A percentile compares a stretch with the other conserved stretches of the same genome.
Conservation (phyloP, 2,329 filamentous ascomycete species). For the Aspergillus sp. region DNA sequence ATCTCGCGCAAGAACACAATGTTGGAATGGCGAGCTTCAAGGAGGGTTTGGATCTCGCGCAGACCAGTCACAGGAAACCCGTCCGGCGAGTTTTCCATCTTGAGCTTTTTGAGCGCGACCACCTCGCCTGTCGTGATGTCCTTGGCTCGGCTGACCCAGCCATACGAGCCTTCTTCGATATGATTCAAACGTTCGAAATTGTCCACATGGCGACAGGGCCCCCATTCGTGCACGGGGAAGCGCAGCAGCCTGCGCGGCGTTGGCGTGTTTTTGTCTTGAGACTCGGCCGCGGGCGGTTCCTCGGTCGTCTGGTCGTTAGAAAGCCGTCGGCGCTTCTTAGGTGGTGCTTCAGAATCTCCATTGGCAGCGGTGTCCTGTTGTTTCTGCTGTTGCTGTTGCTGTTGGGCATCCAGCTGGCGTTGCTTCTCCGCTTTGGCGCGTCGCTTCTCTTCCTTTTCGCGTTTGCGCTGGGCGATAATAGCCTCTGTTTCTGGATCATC, state of each 20-base stretch:
- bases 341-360: slow-evolving; percentile 38
- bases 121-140: slow-evolving; percentile 72
- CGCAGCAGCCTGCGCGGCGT: slow-evolving; percentile 58
- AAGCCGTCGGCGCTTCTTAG: slow-evolving; percentile 62
- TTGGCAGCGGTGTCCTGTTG: slow-evolving; percentile 25
- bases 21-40: slow-evolving; percentile 76
- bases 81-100: slow-evolving; percentile 76
- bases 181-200: slow-evolving; percentile 92
- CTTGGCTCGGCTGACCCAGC: slow-evolving; percentile 83
- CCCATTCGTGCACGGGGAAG: slow-evolving; percentile 69
- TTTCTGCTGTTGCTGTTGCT: slow-evolving; percentile 31
- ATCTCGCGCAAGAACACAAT: slow-evolving; percentile 81
- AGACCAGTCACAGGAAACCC: slow-evolving; percentile 90
- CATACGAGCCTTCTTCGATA: slow-evolving; percentile 97
- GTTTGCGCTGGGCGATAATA: slow-evolving; percentile 66
- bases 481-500: slow-evolving; percentile 76
- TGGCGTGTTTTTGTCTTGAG: slow-evolving; percentile 35
- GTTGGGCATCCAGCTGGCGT: slow-evolving; percentile 58
- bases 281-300: slow-evolving; percentile 17
- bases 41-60: slow-evolving; percentile 88
- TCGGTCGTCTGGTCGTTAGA: slow-evolving; percentile 45
- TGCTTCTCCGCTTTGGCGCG: slow-evolving; percentile 80
- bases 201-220: slow-evolving; percentile 72
- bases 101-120: slow-evolving; percentile 90
- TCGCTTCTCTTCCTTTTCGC: slow-evolving; percentile 87